Base-by-base conservation (phyloP, 306 rosid genomes). In the Hippophae tibetana region DNA sequence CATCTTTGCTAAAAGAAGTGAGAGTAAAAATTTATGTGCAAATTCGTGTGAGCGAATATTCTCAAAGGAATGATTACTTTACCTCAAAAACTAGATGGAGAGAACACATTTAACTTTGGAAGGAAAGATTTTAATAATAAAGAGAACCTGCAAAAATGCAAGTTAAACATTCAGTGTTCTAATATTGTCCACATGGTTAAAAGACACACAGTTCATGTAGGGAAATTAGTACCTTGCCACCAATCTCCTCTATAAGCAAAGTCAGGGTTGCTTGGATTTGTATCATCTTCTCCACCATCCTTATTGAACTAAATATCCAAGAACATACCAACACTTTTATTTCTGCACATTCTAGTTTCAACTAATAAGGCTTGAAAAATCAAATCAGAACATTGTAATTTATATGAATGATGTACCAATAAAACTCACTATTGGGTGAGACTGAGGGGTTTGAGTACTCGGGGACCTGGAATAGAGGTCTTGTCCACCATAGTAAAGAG, bases 401-500 rank as follows among this genome's bases (percentile, higher is more conserved):
- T 31, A 5, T 51, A 18, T 48, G 7, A 54, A 58, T 57, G 7
- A 14, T 65, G 45, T 50, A 54, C 49, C 51, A 40, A 51, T 63
- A 54, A 77, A 68, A 77, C 86, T 81, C 76, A 77, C 86, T 51
- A 50, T 7, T 47, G 76, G 78, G 25, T 56, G 58, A 64, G 72
- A 55, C 66, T 64, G 74, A 74, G 78, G 6, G 63, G 55, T 26
- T 48, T 52, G 63, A 66, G 58, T 70, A 53, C 73, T 68, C 55
- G 76, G 72, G 64, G 80, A 64, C 57, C 56, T 76, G 50, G 81
- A 81, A 48, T 77, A 81, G 10, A 71, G 66, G 56, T 81, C 86
- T 63, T 70, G 83, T 60, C 81, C 86, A 58, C 86, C 81, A 55
- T 77, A 81, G 65, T 81, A 74, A 43, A 81, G 54, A 72, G 86